Conservation (phyloP, 345 rosid genomes). For the Ceriops tagal region DNA sequence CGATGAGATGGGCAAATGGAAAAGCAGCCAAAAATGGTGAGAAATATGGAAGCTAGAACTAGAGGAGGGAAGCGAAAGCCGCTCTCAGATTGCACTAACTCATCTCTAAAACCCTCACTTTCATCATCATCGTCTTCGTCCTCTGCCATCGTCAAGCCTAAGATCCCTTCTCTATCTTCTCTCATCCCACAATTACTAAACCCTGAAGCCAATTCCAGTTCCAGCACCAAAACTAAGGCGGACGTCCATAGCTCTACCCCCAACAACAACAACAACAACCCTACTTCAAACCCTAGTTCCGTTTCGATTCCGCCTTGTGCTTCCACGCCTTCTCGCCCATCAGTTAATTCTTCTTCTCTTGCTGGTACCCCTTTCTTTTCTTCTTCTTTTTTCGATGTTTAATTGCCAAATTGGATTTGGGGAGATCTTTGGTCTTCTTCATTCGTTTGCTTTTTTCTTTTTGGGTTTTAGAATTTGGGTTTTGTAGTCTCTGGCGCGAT, state of each 20-base stretch:
- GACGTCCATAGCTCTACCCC: neutral
- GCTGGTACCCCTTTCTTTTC: conserved; percentile 15
- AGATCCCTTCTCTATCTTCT: neutral
- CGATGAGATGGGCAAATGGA: neutral
- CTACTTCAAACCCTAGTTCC: conserved; percentile 5
- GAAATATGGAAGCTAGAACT: neutral
- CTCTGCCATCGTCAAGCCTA: conserved; percentile 11
- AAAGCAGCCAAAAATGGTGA: neutral
- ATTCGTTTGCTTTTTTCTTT: neutral
- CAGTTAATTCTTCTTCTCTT: neutral
- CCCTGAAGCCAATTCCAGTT: neutral
- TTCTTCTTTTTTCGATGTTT: neutral
- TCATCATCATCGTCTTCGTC: conserved; percentile 10
- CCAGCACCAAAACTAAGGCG: neutral
- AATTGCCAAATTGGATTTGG: conserved; percentile 10
- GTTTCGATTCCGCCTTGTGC: neutral
- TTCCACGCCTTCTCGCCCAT: conserved; percentile 6
- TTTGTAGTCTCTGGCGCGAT: no score
- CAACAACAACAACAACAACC: neutral
- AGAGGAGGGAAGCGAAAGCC: conserved; percentile 19
- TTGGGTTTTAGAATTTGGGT: neutral
- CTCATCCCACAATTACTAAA: neutral
- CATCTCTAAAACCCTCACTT: neutral
- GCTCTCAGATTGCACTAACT: conserved; percentile 44
- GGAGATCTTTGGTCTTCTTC: no score